Conservation (phyloP, 257 asterid species). For the Nemophila menziesii region DNA sequence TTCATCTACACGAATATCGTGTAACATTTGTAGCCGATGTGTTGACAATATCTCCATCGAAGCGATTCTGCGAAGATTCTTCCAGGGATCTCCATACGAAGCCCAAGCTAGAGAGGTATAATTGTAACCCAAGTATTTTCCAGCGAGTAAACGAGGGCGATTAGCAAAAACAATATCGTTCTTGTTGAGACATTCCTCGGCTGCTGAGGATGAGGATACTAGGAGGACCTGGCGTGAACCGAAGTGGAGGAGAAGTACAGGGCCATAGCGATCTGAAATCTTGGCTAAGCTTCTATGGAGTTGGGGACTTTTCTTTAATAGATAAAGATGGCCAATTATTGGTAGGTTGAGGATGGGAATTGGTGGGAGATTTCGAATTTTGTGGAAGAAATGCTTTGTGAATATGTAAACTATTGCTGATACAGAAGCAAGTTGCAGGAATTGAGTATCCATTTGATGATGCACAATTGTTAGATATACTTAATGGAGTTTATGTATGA, state of each 20-base stretch:
- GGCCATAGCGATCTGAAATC: slow-evolving; percentile 41
- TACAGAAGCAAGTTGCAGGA: too few species aligned
- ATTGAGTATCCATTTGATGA: neutral
- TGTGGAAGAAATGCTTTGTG: too few species aligned
- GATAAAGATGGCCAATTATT: slow-evolving; percentile 56
- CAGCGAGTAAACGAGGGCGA: slow-evolving; percentile 52
- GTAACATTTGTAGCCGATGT: slow-evolving; percentile 55
- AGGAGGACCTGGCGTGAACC: slow-evolving; percentile 59
- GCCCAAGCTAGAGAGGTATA: slow-evolving; percentile 52
- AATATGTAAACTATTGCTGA: too few species aligned
- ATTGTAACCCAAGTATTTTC: slow-evolving; percentile 48
- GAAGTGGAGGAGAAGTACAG: slow-evolving; percentile 39
- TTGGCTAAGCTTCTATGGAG: slow-evolving; percentile 38
- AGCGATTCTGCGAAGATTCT: slow-evolving; percentile 24
- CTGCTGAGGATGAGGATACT: slow-evolving; percentile 55
- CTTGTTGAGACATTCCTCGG: slow-evolving; percentile 50
- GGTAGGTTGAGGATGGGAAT: slow-evolving; percentile 44
- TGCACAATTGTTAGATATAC: too few species aligned
- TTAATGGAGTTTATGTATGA: too few species aligned
- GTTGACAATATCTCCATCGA: too few species aligned
- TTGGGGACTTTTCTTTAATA: slow-evolving; percentile 28
- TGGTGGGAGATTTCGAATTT: too few species aligned
- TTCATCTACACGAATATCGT: slow-evolving; percentile 41
- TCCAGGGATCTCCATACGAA: slow-evolving; percentile 38
- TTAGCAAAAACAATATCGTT: slow-evolving; percentile 61